Base-by-base conservation (phyloP, 1,284 basidiomycete genomes). In the Sporisorium scitamineum region DNA sequence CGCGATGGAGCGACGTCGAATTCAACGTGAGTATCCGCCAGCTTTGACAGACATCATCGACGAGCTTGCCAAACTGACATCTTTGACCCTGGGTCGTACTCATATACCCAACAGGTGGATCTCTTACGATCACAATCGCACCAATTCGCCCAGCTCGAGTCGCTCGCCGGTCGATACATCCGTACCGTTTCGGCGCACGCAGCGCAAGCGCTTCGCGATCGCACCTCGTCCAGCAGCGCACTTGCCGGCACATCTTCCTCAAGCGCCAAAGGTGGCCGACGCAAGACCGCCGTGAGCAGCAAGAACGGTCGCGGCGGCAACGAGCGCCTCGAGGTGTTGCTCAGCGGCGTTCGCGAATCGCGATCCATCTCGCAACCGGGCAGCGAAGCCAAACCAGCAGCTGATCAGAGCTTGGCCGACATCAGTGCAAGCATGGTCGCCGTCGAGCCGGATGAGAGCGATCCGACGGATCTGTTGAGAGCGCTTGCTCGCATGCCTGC, bases 381-480 rank as follows among this genome's bases (percentile, higher is more conserved):
- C 1, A 32, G 44, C 11, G 62, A 62, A 31, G n/a, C 27, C 26
- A 52, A 39, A 32, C 27, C 58, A n/a, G 27, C 44, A 37, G 32
- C 50, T 18, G 62, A 61, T 29, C 65, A 64, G 55, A 74, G 61
- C 42, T 42, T 47, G 4, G 72, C 61, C 22, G 72, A 75, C 22
- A 41, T 65, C 29, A 74, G 65, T 42, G 54, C 65, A 2, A 69
- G 61, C 42, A 61, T 64, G 54, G 41, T 29, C 9, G 44, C 39
- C 3, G 66, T 75, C 20, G 68, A 75, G 29, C 67, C 76, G 32
- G 76, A 79, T 29, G 73, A 79, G 66, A 79, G 73, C 54, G 76
- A 77, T 39, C 66, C 76, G 2, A 71, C 70, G 18, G 76, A 79
- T 29, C 44, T 79, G 11, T 50, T 79, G 14, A 54, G 69, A 26